Evolutionary conservation across 73 alveolate species (phyloP), one percentile per base, ranked within the genome.

Genomic region (Symbiodinium natans): DNA sequence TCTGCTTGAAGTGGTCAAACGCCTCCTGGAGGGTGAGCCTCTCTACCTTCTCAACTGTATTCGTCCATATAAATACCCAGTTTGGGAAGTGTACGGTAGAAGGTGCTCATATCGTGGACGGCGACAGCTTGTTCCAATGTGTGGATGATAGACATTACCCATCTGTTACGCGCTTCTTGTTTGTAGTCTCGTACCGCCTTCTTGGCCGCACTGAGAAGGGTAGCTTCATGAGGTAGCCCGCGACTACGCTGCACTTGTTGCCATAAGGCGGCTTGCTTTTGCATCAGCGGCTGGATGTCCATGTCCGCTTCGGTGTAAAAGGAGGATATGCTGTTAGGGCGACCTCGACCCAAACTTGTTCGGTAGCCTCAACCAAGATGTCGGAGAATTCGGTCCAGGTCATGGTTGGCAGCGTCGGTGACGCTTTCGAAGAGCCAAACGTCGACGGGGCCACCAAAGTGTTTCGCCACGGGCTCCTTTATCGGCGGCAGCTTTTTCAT

Each of bases 301-400:
- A 43, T 19, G 19, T 84, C 80, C 31, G 93, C 1, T 31, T 34
- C 38, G 15, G 48, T 84, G 56, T 84, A 84, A 17, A 84, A 84
- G 52, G 93, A 84, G 6, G 75, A 54, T 29, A 27, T 43, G 4
- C 23, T 84, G 43, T 46, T 19, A 33, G 31, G 77, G 33, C 39
- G 27, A 43, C 48, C 46, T 68, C 42, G 4, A 6, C 92, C 92
- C 9, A 83, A n/a, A 41, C 74, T 41, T 83, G 42, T n/a, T 4
- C 74, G 2, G 74, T 36, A 41, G 74, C 27, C 17, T 83, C 74
- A 2, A 34, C 34, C 29, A 84, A 15, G 2, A 84, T 23, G 10
- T 34, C 39, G 1, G 93, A 34, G 34, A 84, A 84, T 80, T 40
- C 80, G 38, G 33, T 71, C 93, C 93, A 84, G 33, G 93, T 17